phyloP scores from a whole-genome alignment of 1,139 yeast species.

The Debaryomyces coudertii region DNA sequence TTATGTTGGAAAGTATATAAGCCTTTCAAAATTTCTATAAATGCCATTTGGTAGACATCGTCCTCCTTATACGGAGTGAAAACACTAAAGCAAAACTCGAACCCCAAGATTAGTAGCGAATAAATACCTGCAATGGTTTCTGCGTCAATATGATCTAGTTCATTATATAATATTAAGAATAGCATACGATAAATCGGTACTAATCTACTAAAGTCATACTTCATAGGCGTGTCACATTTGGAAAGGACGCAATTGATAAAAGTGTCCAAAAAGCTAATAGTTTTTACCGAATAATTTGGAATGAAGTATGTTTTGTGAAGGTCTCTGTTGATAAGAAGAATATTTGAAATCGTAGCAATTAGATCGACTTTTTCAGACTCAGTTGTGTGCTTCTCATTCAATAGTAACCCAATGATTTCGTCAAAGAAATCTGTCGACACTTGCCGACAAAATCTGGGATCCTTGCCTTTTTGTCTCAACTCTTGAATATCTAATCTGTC shows the following conservation, averaged over 20 bases:
- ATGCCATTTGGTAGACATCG: slow-evolving; percentile 18
- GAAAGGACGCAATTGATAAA: slow-evolving; percentile 11
- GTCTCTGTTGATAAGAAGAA: slow-evolving; percentile 29
- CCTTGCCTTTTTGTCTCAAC: slow-evolving; percentile 23
- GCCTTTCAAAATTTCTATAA: slow-evolving; percentile 33
- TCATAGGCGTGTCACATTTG: slow-evolving; percentile 1
- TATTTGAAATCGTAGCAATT: slow-evolving; percentile 29
- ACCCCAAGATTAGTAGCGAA: slow-evolving; percentile 8
- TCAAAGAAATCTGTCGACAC: slow-evolving; percentile 23
- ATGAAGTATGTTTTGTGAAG: slow-evolving; percentile 26
- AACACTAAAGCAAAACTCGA: slow-evolving; percentile 10
- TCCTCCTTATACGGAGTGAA: slow-evolving; percentile 8
- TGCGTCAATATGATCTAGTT: slow-evolving; percentile 10
- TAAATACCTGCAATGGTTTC: slow-evolving; percentile 8
- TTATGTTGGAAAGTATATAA: slow-evolving; percentile 31
- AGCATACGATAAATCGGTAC: slow-evolving; percentile 31
- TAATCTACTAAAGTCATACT: slow-evolving; percentile 19
- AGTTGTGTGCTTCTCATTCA: slow-evolving; percentile 10
- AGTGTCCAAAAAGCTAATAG: slow-evolving; percentile 21
- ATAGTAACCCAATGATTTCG: slow-evolving; percentile 19
- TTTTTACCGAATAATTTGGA: slow-evolving; percentile 21
- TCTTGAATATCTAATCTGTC: slow-evolving; percentile 4
- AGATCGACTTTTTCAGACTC: slow-evolving; percentile 22
- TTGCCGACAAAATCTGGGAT: slow-evolving; percentile 24
- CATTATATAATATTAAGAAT: slow-evolving; percentile 32